Percentiles rank a stretch among this genome's conserved stretches.
These are phyloP conservation scores for Castanea crenata DNA, from an alignment of 306 rosid species.

Conservation along the genomic window DNA sequence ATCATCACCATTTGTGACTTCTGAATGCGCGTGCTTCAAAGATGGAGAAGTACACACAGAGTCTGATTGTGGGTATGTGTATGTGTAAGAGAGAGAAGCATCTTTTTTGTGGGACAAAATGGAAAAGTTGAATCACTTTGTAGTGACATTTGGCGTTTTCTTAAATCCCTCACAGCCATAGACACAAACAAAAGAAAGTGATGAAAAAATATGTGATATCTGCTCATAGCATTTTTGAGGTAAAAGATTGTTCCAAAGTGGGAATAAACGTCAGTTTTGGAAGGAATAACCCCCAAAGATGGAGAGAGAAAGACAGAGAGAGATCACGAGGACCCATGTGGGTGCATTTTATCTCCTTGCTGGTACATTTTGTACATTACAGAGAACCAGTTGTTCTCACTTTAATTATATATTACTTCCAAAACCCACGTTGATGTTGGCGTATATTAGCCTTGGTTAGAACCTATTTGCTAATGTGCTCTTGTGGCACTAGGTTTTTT, in stretches of 20 bases:
- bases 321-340: conserved; percentile 39
- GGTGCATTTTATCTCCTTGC: not conserved
- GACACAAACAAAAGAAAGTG: conserved; percentile 12
- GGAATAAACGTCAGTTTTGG: conserved; percentile 9
- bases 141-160: conserved; percentile 15
- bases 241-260: conserved; percentile 5
- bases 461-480: conserved; percentile 7
- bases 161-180: not conserved
- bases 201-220: not conserved
- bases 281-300: conserved; percentile 27
- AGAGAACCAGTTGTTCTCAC: conserved; percentile 8
- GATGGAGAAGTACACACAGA: not conserved
- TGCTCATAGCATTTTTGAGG: not conserved
- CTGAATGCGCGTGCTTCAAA: conserved; percentile 41
- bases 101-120: conserved; percentile 28
- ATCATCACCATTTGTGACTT: conserved; percentile 5
- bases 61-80: not conserved
- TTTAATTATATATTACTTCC: conserved; percentile 3
- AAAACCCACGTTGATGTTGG: conserved; percentile 6
- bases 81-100: conserved; percentile 1
- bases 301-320: conserved; percentile 21
- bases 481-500: not conserved
- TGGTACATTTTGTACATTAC: not conserved
- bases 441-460: conserved; percentile 26
- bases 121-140: conserved; percentile 37